These are phyloP conservation scores for Eucalyptus sideroxylon DNA, from an alignment of 345 rosid genomes.

Conservation along the genomic window DNA sequence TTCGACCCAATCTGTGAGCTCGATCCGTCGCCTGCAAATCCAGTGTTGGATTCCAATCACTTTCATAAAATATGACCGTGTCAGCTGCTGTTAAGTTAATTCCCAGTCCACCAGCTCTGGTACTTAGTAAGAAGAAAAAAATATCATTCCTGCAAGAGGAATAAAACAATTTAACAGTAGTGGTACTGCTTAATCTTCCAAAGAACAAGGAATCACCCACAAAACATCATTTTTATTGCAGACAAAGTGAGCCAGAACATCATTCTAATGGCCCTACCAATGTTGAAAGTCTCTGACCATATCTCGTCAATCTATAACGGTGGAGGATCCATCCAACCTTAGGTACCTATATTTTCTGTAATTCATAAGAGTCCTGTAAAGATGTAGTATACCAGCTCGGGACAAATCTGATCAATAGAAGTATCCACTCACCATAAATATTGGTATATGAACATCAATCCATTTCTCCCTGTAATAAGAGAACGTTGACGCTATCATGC, in stretches of 20 bases:
- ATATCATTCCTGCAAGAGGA: slow-evolving; percentile 79
- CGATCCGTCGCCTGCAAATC: slow-evolving; percentile 99
- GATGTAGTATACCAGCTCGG: background rate
- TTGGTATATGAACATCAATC: background rate
- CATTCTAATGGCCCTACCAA: slow-evolving; percentile 32
- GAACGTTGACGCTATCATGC: background rate
- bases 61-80: slow-evolving; percentile 98
- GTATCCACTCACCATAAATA: background rate
- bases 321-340: slow-evolving; percentile 98
- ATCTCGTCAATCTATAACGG: slow-evolving; percentile 96
- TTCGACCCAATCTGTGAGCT: slow-evolving; percentile 98
- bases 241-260: background rate
- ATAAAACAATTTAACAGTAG: background rate
- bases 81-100: slow-evolving; percentile 98
- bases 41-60: slow-evolving; percentile 99
- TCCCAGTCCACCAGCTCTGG: slow-evolving; percentile 99
- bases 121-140: slow-evolving; percentile 95
- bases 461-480: background rate
- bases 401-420: background rate
- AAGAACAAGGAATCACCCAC: background rate
- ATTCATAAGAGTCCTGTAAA: slow-evolving; percentile 67
- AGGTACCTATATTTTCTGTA: slow-evolving; percentile 94
- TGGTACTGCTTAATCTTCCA: background rate
- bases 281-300: slow-evolving; percentile 96
- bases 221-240: background rate